Conservation (phyloP, 164 flowering plant species). For the Cinnamomum micranthum region DNA sequence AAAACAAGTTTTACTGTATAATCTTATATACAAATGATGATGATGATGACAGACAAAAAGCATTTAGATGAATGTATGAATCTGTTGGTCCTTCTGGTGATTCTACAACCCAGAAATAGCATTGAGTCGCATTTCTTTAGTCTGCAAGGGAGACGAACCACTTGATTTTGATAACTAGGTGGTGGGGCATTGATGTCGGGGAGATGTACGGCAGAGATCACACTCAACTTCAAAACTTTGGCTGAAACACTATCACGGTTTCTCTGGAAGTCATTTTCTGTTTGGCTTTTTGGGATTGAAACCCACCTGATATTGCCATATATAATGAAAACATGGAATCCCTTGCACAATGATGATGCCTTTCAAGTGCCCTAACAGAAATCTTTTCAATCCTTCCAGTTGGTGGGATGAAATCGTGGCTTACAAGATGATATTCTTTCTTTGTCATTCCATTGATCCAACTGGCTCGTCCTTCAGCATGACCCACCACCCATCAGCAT, state of each 20-base stretch:
- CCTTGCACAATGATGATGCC: constrained; percentile 21
- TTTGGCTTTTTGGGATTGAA: background rate
- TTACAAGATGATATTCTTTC: background rate
- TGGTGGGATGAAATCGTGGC: constrained; percentile 9
- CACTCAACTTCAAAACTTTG: constrained; percentile 11
- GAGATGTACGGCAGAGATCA: constrained; percentile 6
- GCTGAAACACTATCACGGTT: too few relatives aligned
- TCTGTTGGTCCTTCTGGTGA: background rate
- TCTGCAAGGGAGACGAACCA: background rate
- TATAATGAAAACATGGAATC: constrained; percentile 13
- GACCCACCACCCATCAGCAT: background rate
- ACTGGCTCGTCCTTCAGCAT: constrained; percentile 3
- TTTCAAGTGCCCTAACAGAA: constrained; percentile 4
- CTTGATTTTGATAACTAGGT: background rate
- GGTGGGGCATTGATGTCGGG: constrained; percentile 27
- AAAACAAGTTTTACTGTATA: background rate
- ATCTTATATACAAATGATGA: background rate
- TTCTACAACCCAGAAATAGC: background rate
- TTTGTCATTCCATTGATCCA: background rate
- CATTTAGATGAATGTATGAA: background rate
- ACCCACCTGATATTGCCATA: constrained; percentile 14
- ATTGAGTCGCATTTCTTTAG: background rate
- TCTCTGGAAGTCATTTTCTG: background rate
- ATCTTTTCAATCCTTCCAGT: constrained; percentile 6
- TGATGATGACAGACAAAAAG: background rate